These are phyloP conservation scores for Capsella rubella DNA, from an alignment of 441 rosid genomes.

Conservation along the genomic window DNA sequence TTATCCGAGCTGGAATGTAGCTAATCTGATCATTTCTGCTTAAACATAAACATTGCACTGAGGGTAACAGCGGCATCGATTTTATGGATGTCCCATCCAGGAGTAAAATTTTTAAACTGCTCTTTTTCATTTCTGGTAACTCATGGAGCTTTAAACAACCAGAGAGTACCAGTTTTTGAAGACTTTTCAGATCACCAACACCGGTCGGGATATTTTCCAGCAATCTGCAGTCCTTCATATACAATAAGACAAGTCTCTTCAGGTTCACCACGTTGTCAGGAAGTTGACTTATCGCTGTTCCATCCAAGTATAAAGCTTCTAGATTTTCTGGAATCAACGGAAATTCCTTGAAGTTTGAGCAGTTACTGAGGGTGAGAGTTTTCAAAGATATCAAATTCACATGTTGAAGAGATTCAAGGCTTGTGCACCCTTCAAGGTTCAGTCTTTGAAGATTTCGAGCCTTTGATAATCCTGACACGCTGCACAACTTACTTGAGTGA, in stretches of 20 bases:
- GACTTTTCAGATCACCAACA: slow-evolving; percentile 24
- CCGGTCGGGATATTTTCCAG: slow-evolving; percentile 15
- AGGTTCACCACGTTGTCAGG: slow-evolving; percentile 28
- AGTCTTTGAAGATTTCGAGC: neutral
- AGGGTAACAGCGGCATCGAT: slow-evolving; percentile 23
- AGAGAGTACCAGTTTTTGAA: slow-evolving; percentile 31
- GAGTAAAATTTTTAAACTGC: neutral
- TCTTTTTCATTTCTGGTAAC: slow-evolving; percentile 18
- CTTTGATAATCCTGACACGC: neutral
- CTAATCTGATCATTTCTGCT: slow-evolving; percentile 1
- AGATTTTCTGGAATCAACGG: neutral
- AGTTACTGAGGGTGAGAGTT: slow-evolving; percentile 10
- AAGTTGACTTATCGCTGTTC: slow-evolving; percentile 7
- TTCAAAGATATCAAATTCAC: slow-evolving; percentile 1
- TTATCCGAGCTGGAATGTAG: neutral
- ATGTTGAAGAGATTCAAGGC: neutral
- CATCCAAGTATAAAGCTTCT: slow-evolving; percentile 17
- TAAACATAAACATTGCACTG: slow-evolving; percentile 18
- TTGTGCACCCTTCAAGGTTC: slow-evolving; percentile 23
- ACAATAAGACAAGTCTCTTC: slow-evolving; percentile 32
- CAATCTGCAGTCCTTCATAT: slow-evolving; percentile 40
- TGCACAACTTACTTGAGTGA: neutral
- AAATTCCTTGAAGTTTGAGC: slow-evolving; percentile 6
- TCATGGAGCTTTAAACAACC: slow-evolving; percentile 31
- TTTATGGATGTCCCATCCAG: slow-evolving; percentile 26